Evolutionary conservation across 805 yeast species (phyloP), one percentile per base, ranked within the genome.

Genomic region (Huiozyma naganishii): DNA sequence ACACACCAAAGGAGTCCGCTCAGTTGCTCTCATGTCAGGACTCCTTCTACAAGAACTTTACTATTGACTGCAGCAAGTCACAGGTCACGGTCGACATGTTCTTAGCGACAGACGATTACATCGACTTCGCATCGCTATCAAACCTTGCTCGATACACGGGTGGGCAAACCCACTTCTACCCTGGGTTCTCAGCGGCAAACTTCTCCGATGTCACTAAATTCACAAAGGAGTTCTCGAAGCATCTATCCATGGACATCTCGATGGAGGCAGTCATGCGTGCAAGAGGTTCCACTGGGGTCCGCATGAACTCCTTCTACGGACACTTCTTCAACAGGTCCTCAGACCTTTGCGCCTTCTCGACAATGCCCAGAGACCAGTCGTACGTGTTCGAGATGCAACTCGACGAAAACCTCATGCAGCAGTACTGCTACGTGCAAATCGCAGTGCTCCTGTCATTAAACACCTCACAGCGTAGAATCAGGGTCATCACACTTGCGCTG

Each of bases 181-280:
- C 97, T 13, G 94, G 95, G 7, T 92, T 96, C 90, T 72, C 81
- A 39, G 45, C 48, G 10, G 17, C 48, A 12, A 29, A 44, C 23
- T 34, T 29, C 29, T 36, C 39, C 7, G 47, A 45, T 41, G 41
- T 39, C 13, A 33, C 36, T n/a, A 92, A 92, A 66, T 77, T 89
- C 52, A 76, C 92, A 4, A 82, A 79, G 58, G 98, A 92, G 70
- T 76, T 92, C 41, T 76, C 90, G 45, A 87, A 84, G 59, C 94
- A 87, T 57, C 69, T 92, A 55, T 77, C 95, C 4, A 84, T 82
- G 82, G 97, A 92, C 57, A 72, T 88, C 58, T 85, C 87, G 8
- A 69, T 85, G 56, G 99, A 92, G 68, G 95, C 96, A 6, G 97
- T 92, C n/a, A 73, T 92, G 69, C 81, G 97, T 65, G 90, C 92